phyloP scores from a whole-genome alignment of 495 filamentous ascomycete species.

The Penicillium antarcticum region DNA sequence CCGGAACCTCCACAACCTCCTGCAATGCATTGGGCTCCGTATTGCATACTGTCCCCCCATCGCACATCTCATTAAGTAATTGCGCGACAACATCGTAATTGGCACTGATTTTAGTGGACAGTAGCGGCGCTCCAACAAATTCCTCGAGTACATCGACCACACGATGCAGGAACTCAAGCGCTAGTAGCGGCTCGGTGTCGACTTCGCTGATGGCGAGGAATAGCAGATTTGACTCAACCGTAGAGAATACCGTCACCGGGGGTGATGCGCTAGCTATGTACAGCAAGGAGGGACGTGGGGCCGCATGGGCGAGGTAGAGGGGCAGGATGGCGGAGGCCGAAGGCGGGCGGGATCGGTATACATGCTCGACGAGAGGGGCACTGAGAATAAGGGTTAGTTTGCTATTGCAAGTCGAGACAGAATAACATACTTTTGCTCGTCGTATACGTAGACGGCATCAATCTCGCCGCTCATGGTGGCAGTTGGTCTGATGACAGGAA shows the following conservation, averaged over 20 bases:
- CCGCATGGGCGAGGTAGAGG: constrained; percentile 80
- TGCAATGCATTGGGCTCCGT: constrained; percentile 92
- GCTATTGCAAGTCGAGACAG: background rate
- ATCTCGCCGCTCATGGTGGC: constrained; percentile 73
- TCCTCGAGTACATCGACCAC: constrained; percentile 93
- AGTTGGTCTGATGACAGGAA: constrained; percentile 16
- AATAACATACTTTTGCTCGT: constrained; percentile 77
- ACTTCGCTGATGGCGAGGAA: constrained; percentile 79
- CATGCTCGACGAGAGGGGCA: constrained; percentile 63
- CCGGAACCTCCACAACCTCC: constrained; percentile 87
- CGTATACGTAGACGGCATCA: constrained; percentile 94
- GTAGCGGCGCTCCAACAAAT: constrained; percentile 84
- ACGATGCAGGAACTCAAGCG: constrained; percentile 92
- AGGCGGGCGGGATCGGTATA: constrained; percentile 71
- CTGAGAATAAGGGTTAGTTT: constrained; percentile 33
- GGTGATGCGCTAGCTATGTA: constrained; percentile 79
- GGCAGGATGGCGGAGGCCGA: constrained; percentile 72
- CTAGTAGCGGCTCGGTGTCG: constrained; percentile 90
- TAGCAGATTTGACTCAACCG: constrained; percentile 79
- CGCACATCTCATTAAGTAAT: constrained; percentile 92
- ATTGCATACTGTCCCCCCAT: constrained; percentile 83
- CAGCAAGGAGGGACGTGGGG: constrained; percentile 80
- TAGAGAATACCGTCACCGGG: constrained; percentile 85
- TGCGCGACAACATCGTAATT: constrained; percentile 95
- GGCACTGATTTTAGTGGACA: constrained; percentile 78